Conservation (phyloP, 1,139 yeast genomes). For the Kodamaea alishanica region DNA sequence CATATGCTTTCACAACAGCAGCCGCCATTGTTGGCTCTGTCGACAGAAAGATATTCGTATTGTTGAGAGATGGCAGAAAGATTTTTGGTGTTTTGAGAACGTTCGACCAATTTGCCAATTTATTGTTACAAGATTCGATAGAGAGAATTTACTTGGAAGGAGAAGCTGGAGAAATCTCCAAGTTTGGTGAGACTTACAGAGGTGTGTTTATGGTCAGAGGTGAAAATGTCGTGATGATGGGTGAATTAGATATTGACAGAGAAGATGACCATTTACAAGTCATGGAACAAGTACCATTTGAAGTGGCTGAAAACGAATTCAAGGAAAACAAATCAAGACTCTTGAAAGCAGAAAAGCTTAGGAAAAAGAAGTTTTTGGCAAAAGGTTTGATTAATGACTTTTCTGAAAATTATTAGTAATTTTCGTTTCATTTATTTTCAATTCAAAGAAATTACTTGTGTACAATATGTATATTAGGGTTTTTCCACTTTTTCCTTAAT, state of each 20-base stretch:
- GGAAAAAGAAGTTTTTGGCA: constrained; percentile 46
- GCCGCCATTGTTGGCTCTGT: constrained; percentile 95
- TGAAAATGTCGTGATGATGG: constrained; percentile 93
- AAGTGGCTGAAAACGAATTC: constrained; percentile 52
- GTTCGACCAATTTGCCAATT: constrained; percentile 92
- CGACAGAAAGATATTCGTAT: constrained; percentile 81
- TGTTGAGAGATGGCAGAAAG: constrained; percentile 86
- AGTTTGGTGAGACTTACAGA: constrained; percentile 70
- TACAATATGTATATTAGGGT: too few species aligned
- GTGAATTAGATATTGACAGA: constrained; percentile 86
- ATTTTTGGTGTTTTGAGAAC: constrained; percentile 90
- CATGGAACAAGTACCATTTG: constrained; percentile 57
- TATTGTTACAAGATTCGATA: constrained; percentile 85
- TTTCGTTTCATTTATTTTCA: too few species aligned
- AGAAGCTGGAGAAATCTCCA: constrained; percentile 27
- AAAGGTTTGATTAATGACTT: constrained; percentile 43
- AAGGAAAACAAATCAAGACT: constrained; percentile 34
- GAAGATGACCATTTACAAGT: constrained; percentile 69
- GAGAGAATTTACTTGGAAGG: constrained; percentile 71
- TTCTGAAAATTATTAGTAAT: not conserved
- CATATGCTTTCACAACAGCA: constrained; percentile 92
- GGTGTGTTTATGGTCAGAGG: constrained; percentile 93
- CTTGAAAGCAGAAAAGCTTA: constrained; percentile 43
- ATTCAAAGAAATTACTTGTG: too few species aligned
- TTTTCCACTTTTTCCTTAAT: too few species aligned